Evolutionary conservation across 805 yeast genomes (phyloP).

Genomic region (Saccharomyces jurei): DNA sequence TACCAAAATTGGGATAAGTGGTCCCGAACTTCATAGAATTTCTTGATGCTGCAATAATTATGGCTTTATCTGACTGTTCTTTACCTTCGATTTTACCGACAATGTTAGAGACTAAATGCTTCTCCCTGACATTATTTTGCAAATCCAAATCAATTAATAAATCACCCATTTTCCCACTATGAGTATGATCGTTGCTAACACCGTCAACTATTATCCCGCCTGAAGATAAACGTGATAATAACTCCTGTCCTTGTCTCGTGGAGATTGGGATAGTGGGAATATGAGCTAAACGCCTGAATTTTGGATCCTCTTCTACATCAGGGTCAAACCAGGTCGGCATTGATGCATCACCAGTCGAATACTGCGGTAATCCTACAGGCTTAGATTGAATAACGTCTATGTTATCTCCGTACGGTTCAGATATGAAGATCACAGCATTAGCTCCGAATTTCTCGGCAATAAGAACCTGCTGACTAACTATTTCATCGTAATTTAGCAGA

Average conservation of each 20-base stretch:
- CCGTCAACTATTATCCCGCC: conserved; percentile 16
- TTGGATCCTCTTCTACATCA: conserved; percentile 34
- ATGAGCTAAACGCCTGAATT: conserved; percentile 46
- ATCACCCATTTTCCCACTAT: conserved; percentile 15
- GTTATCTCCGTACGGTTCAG: conserved; percentile 32
- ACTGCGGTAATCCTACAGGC: conserved; percentile 49
- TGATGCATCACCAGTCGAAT: conserved; percentile 66
- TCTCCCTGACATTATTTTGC: conserved; percentile 37
- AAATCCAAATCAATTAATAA: conserved; percentile 25
- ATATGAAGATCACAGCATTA: conserved; percentile 60
- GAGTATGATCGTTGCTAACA: conserved; percentile 7
- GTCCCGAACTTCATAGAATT: conserved; percentile 74
- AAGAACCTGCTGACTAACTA: conserved; percentile 42
- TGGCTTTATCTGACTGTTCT: conserved; percentile 63
- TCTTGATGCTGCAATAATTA: conserved; percentile 73
- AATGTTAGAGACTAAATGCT: conserved; percentile 69
- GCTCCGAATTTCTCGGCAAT: conserved; percentile 51
- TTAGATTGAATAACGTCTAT: conserved; percentile 26
- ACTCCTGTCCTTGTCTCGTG: conserved; percentile 50
- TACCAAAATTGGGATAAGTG: conserved; percentile 59
- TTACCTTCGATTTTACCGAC: conserved; percentile 70
- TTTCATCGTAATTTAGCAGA: conserved; percentile 47
- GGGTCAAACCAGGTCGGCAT: conserved; percentile 58
- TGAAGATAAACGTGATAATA: conserved; percentile 25
- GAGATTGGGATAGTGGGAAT: conserved; percentile 74